Conservation (phyloP, 495 filamentous ascomycete genomes). For the Lasiosphaeria miniovina region DNA sequence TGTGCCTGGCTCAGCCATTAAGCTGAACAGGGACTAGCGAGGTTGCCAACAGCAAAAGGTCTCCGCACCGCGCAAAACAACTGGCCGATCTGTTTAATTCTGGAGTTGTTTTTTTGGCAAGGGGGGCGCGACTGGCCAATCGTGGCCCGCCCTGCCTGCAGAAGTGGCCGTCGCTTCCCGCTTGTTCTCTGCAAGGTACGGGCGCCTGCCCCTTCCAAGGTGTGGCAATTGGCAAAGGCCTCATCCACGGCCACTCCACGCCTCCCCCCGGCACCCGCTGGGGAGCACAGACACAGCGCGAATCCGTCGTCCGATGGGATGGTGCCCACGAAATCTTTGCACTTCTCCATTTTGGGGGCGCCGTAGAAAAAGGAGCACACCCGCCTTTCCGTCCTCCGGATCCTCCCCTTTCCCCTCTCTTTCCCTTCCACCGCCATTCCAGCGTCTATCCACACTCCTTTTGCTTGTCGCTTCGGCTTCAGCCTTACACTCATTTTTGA, state of each 20-base stretch:
- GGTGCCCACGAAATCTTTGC: not conserved
- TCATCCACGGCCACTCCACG: not conserved
- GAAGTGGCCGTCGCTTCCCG: slow-evolving; percentile 1
- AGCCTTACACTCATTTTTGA: slow-evolving; percentile 32
- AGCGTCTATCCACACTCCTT: slow-evolving; percentile 34
- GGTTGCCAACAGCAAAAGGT: slow-evolving; percentile 1
- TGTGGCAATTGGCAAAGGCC: not conserved
- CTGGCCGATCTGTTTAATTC: slow-evolving; percentile 17
- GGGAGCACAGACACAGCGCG: slow-evolving; percentile 3
- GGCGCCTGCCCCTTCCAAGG: not conserved
- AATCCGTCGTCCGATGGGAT: not conserved
- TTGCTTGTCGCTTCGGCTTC: slow-evolving; percentile 28
- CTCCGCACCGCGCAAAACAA: slow-evolving; percentile 15
- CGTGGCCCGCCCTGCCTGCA: not conserved
- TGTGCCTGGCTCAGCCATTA: slow-evolving; percentile 2
- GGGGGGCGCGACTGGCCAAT: slow-evolving; percentile 17
- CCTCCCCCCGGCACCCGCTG: not conserved
- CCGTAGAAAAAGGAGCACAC: slow-evolving; percentile 25
- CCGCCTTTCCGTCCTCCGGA: slow-evolving; percentile 8
- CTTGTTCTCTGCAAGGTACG: slow-evolving; percentile 7
- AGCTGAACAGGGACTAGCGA: slow-evolving; percentile 4
- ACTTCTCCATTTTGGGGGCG: slow-evolving; percentile 2
- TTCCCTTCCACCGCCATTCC: slow-evolving; percentile 22
- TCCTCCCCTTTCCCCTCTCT: slow-evolving; percentile 17
- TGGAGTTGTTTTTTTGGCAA: slow-evolving; percentile 20